phyloP scores from a whole-genome alignment of 805 yeast genomes.

The Kuraishia floccosa region DNA sequence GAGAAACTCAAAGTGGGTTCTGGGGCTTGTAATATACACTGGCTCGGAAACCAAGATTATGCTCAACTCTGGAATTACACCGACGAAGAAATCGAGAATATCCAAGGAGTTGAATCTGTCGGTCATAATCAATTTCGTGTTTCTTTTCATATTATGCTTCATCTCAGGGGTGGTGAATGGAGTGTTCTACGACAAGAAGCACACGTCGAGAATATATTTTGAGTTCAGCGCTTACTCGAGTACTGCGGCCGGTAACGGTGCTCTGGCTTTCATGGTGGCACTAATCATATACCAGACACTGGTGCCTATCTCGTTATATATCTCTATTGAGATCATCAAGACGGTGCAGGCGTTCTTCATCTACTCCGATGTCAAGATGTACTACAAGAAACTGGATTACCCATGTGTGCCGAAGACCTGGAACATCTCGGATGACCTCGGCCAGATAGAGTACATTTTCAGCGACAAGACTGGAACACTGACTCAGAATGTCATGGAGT shows the following conservation, averaged over 20 bases:
- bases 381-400: conserved; percentile 55
- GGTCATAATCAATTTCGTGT: conserved; percentile 49
- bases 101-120: conserved; percentile 56
- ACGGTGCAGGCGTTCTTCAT: conserved; percentile 70
- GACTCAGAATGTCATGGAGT: conserved; percentile 78
- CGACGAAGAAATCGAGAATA: conserved; percentile 58
- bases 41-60: conserved; percentile 70
- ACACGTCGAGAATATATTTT: conserved; percentile 38
- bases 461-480: conserved; percentile 80
- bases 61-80: conserved; percentile 71
- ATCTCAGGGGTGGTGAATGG: conserved; percentile 66
- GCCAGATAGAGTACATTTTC: conserved; percentile 73
- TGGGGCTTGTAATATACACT: conserved; percentile 67
- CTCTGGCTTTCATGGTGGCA: conserved; percentile 60
- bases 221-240: conserved; percentile 54
- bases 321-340: conserved; percentile 70
- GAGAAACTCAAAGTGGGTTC: conserved; percentile 67
- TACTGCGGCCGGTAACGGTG: conserved; percentile 52
- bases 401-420: conserved; percentile 77
- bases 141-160: conserved; percentile 56
- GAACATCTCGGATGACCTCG: conserved; percentile 77
- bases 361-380: conserved; percentile 58
- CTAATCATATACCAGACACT: conserved; percentile 65
- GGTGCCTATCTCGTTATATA: conserved; percentile 72
- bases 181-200: conserved; percentile 31